Evolutionary conservation across 2,329 filamentous ascomycete genomes (phyloP).

Genomic region (Bipolaris gigantea): DNA sequence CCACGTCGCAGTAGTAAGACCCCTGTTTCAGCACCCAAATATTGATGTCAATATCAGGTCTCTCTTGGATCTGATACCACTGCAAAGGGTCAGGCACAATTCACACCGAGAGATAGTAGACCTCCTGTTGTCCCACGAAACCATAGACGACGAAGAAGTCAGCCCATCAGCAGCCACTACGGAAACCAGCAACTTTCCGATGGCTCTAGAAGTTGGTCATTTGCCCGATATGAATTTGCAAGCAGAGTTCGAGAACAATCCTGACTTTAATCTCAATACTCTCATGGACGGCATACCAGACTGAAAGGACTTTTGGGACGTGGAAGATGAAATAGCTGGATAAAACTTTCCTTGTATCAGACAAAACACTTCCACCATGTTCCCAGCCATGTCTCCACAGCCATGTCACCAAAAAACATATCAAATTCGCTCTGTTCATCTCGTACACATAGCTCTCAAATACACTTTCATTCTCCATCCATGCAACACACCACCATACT

Average conservation of each 20-base stretch:
- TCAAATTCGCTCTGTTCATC: neutral
- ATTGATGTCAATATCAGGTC: neutral
- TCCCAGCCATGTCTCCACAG: neutral
- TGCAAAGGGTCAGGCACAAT: neutral
- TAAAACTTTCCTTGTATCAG: neutral
- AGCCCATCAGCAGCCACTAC: neutral
- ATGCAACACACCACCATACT: neutral
- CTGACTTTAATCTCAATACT: neutral
- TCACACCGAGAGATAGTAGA: neutral
- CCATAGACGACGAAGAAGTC: neutral
- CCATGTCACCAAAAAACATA: neutral
- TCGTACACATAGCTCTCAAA: neutral
- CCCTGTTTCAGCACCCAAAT: constrained; percentile 1
- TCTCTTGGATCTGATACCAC: neutral
- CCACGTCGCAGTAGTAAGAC: neutral
- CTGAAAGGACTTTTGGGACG: neutral
- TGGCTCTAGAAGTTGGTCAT: neutral
- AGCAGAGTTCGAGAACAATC: neutral
- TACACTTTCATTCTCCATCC: neutral
- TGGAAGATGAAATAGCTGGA: neutral
- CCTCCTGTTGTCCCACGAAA: constrained; percentile 1
- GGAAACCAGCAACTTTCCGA: neutral
- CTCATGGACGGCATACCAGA: neutral
- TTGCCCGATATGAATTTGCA: neutral
- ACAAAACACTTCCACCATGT: neutral